phyloP scores from a whole-genome alignment of 495 filamentous ascomycete genomes.

The Trichoderma gamsii region DNA sequence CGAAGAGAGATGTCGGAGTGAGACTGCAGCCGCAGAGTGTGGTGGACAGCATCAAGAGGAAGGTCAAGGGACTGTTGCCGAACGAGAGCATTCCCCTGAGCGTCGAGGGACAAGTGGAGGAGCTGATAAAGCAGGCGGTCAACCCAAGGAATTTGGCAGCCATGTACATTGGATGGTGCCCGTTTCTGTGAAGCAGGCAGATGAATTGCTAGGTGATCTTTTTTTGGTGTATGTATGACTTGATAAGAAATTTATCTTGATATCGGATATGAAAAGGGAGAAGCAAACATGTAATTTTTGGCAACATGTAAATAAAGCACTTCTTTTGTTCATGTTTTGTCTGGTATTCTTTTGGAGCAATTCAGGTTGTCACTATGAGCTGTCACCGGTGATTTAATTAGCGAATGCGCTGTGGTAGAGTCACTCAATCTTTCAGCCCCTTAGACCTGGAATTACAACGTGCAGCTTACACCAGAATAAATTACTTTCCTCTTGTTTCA shows the following conservation, averaged over 20 bases:
- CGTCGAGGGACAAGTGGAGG: slow-evolving; percentile 93
- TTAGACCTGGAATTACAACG: too few species aligned
- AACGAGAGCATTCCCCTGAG: slow-evolving; percentile 85
- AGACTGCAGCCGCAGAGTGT: slow-evolving; percentile 85
- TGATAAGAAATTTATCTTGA: slow-evolving; percentile 4
- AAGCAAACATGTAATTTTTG: not conserved
- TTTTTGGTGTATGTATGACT: not conserved
- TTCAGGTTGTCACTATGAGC: too few species aligned
- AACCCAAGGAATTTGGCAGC: slow-evolving; percentile 66
- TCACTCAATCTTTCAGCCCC: too few species aligned
- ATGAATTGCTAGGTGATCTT: not conserved
- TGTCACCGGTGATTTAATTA: too few species aligned
- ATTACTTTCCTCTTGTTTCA: too few species aligned
- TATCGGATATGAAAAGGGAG: not conserved
- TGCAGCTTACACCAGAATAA: too few species aligned
- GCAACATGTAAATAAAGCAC: not conserved
- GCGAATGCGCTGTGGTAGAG: too few species aligned
- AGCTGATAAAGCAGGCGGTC: slow-evolving; percentile 78
- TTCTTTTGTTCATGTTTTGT: too few species aligned
- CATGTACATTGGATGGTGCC: slow-evolving; percentile 99
- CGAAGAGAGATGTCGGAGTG: slow-evolving; percentile 53
- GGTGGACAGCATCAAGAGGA: slow-evolving; percentile 79
- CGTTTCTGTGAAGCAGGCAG: slow-evolving; percentile 67
- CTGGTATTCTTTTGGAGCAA: too few species aligned
- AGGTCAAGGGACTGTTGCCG: slow-evolving; percentile 75